Evolutionary conservation across 2,329 filamentous ascomycete genomes (phyloP).

Genomic region (Biscogniauxia marginata): DNA sequence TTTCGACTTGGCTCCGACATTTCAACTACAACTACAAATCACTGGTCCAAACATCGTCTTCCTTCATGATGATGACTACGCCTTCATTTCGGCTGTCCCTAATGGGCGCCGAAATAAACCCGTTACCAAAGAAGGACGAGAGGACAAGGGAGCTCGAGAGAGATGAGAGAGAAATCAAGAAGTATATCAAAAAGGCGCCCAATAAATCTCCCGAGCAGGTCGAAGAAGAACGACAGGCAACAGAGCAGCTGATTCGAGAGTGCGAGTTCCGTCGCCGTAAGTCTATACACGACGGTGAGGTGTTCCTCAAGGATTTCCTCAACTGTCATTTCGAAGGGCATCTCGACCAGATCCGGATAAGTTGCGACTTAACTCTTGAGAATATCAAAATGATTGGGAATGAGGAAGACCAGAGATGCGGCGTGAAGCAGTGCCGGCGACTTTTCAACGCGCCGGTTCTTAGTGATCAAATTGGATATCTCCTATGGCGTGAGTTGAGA

Average conservation of each 20-base stretch:
- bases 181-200: neutral
- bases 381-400: slow-evolving; percentile 25
- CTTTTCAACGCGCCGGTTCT: slow-evolving; percentile 24
- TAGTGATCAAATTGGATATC: slow-evolving; percentile 17
- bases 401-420: slow-evolving; percentile 9
- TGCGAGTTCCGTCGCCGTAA: neutral
- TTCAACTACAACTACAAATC: neutral
- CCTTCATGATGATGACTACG: neutral
- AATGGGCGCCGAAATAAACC: neutral
- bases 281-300: slow-evolving; percentile 8
- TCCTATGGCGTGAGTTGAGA: slow-evolving; percentile 19
- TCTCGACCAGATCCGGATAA: slow-evolving; percentile 13
- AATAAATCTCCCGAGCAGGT: neutral
- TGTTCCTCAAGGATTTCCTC: slow-evolving; percentile 18
- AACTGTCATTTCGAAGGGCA: slow-evolving; percentile 13
- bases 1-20: neutral
- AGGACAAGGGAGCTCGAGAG: neutral
- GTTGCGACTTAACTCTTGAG: slow-evolving; percentile 12
- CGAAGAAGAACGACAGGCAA: neutral
- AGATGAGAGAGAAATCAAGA: neutral
- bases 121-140: neutral
- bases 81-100: neutral
- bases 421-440: slow-evolving; percentile 16
- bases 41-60: neutral
- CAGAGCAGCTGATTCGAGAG: neutral